Percentiles rank a stretch among this genome's conserved stretches.
These are phyloP conservation scores for Coemansia sp. DNA, from an alignment of 192 early-diverging fungal genomes.

Conservation along the genomic window DNA sequence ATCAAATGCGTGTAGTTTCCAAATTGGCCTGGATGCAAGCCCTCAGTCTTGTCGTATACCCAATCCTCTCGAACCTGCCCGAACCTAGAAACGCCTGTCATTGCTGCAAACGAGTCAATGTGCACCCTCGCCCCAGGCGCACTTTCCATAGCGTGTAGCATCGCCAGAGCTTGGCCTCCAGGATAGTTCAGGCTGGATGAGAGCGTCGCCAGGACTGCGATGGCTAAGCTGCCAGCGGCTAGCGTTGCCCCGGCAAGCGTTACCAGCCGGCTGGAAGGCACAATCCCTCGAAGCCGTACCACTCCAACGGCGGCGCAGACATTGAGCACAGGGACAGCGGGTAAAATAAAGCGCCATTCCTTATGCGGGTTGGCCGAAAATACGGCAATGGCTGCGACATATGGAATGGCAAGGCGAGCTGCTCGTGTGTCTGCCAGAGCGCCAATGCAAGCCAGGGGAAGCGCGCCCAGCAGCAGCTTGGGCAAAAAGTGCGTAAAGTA, in stretches of 20 bases:
- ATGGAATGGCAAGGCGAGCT: constrained; percentile 59
- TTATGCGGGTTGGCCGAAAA: constrained; percentile 88
- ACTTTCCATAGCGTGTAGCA: constrained; percentile 59
- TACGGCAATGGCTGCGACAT: constrained; percentile 58
- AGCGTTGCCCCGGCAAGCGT: not conserved
- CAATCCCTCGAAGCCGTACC: constrained; percentile 9
- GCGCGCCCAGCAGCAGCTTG: constrained; percentile 66
- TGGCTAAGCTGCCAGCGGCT: constrained; percentile 4
- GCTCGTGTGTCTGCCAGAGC: constrained; percentile 49
- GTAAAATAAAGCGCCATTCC: constrained; percentile 94
- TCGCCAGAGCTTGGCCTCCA: constrained; percentile 74
- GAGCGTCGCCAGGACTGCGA: constrained; percentile 39
- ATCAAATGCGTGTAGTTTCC: constrained; percentile 36
- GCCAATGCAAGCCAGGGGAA: constrained; percentile 66
- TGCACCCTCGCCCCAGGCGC: constrained; percentile 55
- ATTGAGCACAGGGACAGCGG: constrained; percentile 81
- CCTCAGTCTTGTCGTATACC: constrained; percentile 72
- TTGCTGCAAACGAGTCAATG: constrained; percentile 73
- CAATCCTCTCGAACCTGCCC: constrained; percentile 61
- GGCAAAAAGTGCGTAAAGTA: constrained; percentile 79
- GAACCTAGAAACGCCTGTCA: constrained; percentile 84
- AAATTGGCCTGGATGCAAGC: constrained; percentile 27
- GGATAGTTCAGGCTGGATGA: constrained; percentile 86
- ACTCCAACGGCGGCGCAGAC: constrained; percentile 63
- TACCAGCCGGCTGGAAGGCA: constrained; percentile 26